Conservation (phyloP, 2,329 filamentous ascomycete genomes). For the Coleophoma eucalyptorum region DNA sequence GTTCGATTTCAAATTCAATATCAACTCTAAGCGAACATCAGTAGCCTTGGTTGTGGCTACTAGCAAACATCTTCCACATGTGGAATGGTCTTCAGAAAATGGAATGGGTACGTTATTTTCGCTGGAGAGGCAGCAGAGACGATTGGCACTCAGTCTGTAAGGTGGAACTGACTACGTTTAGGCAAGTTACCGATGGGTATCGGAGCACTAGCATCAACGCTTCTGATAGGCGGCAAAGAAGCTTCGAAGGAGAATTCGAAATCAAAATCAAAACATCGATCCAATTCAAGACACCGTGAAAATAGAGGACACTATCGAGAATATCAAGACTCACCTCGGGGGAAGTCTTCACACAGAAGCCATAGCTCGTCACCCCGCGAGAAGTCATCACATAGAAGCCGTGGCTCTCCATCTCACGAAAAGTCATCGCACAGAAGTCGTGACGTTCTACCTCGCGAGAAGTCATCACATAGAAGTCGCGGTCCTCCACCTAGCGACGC, state of each 20-base stretch:
- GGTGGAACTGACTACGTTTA: background rate
- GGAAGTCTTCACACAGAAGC: background rate
- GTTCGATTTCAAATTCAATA: slow-evolving; percentile 7
- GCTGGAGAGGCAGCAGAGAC: background rate
- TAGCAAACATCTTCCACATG: slow-evolving; percentile 6
- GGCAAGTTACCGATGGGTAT: background rate
- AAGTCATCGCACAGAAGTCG: background rate
- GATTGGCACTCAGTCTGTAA: no score
- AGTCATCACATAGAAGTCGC: background rate
- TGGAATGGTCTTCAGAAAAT: slow-evolving; percentile 5
- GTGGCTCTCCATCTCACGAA: background rate
- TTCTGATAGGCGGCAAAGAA: background rate
- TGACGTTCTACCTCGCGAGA: background rate
- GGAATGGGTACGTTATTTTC: slow-evolving; percentile 1
- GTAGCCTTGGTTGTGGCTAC: slow-evolving; percentile 4
- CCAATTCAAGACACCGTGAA: background rate
- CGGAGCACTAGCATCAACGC: background rate
- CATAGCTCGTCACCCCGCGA: background rate
- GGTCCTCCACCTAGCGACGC: background rate
- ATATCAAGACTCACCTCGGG: background rate
- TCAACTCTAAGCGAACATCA: slow-evolving; percentile 1
- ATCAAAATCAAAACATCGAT: background rate
- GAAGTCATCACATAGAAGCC: background rate
- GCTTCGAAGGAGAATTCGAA: background rate
- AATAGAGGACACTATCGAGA: background rate